Evolutionary conservation across 352 stramenopile species (phyloP).

Genomic region (Phytophthora cryptogea): DNA sequence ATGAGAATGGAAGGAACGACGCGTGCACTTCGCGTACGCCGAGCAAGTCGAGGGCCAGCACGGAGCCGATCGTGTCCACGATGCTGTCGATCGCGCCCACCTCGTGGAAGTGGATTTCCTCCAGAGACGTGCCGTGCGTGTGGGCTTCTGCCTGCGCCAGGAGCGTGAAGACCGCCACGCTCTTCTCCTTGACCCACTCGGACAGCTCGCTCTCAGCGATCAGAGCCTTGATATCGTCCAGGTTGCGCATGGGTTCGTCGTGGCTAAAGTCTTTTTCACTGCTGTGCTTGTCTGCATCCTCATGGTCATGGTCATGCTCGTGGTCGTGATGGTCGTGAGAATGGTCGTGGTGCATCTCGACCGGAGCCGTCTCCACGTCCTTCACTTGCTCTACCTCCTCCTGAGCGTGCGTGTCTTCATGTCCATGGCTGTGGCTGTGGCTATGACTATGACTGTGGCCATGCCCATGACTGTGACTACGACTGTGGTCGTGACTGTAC

Average conservation of each 20-base stretch:
- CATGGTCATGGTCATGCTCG: constrained; percentile 38
- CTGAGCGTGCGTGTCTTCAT: constrained; percentile 33
- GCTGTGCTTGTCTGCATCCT: constrained; percentile 42
- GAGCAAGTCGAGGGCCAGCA: constrained; percentile 93
- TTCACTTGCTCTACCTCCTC: neutral
- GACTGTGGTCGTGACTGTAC: constrained; percentile 25
- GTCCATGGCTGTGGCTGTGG: constrained; percentile 31
- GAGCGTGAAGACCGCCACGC: constrained; percentile 90
- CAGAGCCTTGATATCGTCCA: constrained; percentile 89
- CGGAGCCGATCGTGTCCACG: constrained; percentile 95
- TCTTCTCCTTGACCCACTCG: constrained; percentile 87
- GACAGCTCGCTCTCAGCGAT: constrained; percentile 86
- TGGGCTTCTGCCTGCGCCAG: constrained; percentile 94
- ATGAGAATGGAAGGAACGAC: constrained; percentile 87
- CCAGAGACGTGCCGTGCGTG: constrained; percentile 92
- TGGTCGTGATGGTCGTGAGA: constrained; percentile 36
- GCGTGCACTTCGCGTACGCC: constrained; percentile 88
- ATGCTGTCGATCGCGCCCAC: constrained; percentile 98
- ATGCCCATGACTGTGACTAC: constrained; percentile 23
- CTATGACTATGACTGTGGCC: constrained; percentile 29
- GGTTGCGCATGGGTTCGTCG: constrained; percentile 89
- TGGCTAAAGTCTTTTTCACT: constrained; percentile 25
- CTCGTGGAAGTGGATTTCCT: constrained; percentile 98
- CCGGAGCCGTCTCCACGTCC: constrained; percentile 3
- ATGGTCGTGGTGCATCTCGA: constrained; percentile 31